Conservation (phyloP, 768 basidiomycete species). For the Antrodiella citrinella region DNA sequence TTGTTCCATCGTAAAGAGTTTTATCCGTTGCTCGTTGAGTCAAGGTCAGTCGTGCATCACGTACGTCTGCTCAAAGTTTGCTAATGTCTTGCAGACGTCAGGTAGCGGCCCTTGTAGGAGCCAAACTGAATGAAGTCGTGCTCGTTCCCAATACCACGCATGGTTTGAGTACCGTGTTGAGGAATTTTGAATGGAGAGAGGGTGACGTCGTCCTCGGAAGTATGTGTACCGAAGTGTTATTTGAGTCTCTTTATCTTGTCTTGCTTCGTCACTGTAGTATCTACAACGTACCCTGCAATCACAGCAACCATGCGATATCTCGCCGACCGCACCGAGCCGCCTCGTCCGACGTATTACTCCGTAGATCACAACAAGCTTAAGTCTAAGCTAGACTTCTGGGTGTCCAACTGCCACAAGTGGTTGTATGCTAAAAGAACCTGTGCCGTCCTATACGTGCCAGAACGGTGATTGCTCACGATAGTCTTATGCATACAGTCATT, state of each 20-base stretch:
- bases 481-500: too few relatives aligned
- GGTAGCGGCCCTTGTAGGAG: conserved; percentile 42
- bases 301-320: conserved; percentile 43
- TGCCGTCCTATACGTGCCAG: conserved; percentile 66
- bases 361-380: conserved; percentile 44
- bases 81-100: conserved; percentile 32
- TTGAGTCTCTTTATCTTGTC: too few relatives aligned
- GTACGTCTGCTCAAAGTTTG: conserved; percentile 12
- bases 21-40: conserved; percentile 6
- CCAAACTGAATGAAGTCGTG: conserved; percentile 50
- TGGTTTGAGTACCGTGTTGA: conserved; percentile 58
- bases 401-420: conserved; percentile 87
- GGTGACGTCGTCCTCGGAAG: conserved; percentile 52
- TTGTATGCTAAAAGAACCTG: conserved; percentile 56
- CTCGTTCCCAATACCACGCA: conserved; percentile 53
- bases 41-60: background rate
- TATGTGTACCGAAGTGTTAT: background rate
- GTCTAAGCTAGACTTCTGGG: conserved; percentile 65
- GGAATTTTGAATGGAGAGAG: conserved; percentile 59
- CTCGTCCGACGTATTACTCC: conserved; percentile 41
- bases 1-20: conserved; percentile 37
- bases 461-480: conserved; percentile 30
- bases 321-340: conserved; percentile 37
- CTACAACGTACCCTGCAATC: conserved; percentile 46
- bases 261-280: conserved; percentile 10